Evolutionary conservation across 768 basidiomycete species (phyloP), one percentile per base, ranked within the genome.

Genomic region (Podaxis sp.): DNA sequence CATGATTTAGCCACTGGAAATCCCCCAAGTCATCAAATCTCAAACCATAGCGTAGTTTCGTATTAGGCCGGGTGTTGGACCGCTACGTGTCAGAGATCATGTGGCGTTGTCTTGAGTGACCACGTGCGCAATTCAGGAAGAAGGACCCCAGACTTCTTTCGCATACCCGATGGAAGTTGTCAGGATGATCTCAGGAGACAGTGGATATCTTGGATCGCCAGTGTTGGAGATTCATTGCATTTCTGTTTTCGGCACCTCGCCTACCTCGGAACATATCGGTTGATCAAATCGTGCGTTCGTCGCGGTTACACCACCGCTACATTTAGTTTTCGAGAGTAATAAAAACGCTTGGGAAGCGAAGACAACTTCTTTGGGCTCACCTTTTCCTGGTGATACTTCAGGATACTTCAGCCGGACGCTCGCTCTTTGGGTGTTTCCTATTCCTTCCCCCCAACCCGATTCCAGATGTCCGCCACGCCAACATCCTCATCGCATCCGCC

Each of bases 391-490:
- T 37, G 28, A 57, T 23, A 23, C 23, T 23, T 23, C 23, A 23
- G 23, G 21, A 1, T 50, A 23, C 57, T 36, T 37, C 16, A 18
- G 51, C 18, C 13, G 18, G 36, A n/a, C 36, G 5, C 18, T 38
- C 52, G 23, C 21, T 25, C 21, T 48, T 23, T 5, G 10, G 23
- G 47, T 48, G 47, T 23, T 27, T 48, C 11, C 5, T 35, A 10
- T 21, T 23, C 37, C 25, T 42, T 5, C 16, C 44, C 32, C 32
- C 32, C 32, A 9, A 23, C 37, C 9, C 23, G 56, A 35, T 32
- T 58, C 61, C 57, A 58, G 50, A 47, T 54, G 53, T 59, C 57
- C 40, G 54, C 53, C n/a, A 38, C 28, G 44, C 50, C 37, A 40
- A 32, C 56, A 32, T 46, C 57, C 14, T 25, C 40, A 18, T 37